Percentiles rank a stretch among this genome's conserved stretches.
Evolutionary conservation across 345 rosid genomes (phyloP).

Genomic region (Cardamine resedifolia): DNA sequence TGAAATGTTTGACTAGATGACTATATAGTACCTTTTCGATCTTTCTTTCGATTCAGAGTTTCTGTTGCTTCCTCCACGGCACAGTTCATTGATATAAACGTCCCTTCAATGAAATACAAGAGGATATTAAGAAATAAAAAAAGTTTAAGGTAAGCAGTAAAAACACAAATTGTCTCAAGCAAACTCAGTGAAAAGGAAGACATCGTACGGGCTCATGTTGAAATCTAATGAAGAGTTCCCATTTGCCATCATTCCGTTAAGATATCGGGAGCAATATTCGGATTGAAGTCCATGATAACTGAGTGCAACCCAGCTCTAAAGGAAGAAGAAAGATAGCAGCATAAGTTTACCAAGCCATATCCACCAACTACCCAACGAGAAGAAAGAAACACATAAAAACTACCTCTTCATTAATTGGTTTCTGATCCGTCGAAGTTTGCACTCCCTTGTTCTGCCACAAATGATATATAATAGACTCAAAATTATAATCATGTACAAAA

Average conservation of each 20-base stretch:
- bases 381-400: slow-evolving; percentile 8
- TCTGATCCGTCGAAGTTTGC: slow-evolving; percentile 47
- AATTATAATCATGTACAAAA: slow-evolving; percentile 10
- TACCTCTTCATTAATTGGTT: slow-evolving; percentile 55
- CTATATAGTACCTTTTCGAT: slow-evolving; percentile 54
- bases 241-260: slow-evolving; percentile 56
- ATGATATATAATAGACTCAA: slow-evolving; percentile 3
- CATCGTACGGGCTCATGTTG: slow-evolving; percentile 65
- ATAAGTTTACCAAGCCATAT: slow-evolving; percentile 20
- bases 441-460: slow-evolving; percentile 50
- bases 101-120: slow-evolving; percentile 47
- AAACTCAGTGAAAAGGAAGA: slow-evolving; percentile 14
- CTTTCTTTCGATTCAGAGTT: slow-evolving; percentile 40
- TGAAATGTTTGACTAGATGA: background rate
- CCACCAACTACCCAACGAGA: background rate
- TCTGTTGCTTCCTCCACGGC: slow-evolving; percentile 53
- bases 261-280: slow-evolving; percentile 58
- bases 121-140: background rate
- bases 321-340: slow-evolving; percentile 22
- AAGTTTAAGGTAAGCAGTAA: background rate
- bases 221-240: slow-evolving; percentile 59
- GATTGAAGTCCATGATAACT: slow-evolving; percentile 74
- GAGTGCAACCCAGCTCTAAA: slow-evolving; percentile 69
- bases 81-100: slow-evolving; percentile 62
- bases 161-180: background rate